Conservation (phyloP, 2,329 filamentous ascomycete genomes). For the Fusarium denticulatum region DNA sequence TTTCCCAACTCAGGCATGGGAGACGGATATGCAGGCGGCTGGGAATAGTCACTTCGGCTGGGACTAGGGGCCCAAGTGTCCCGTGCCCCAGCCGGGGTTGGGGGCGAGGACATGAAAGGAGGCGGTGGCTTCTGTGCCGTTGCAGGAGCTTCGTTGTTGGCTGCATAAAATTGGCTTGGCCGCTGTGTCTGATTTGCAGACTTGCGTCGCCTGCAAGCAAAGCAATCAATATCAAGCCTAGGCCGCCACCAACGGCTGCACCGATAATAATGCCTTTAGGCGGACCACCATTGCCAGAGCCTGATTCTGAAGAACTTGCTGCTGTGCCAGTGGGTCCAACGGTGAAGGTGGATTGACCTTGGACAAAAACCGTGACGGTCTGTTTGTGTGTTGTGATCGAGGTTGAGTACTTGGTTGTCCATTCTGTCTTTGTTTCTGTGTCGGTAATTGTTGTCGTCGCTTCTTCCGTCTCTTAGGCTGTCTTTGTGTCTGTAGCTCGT, state of each 20-base stretch:
- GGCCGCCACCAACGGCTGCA: background rate
- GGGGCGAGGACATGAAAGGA: background rate
- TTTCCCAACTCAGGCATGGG: background rate
- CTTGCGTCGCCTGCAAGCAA: background rate
- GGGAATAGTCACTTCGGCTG: background rate
- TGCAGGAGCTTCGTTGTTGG: background rate
- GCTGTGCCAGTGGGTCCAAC: background rate
- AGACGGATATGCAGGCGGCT: background rate
- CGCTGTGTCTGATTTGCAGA: background rate
- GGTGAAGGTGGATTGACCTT: background rate
- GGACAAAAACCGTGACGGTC: background rate
- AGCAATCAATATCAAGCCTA: background rate
- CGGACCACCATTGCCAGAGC: background rate
- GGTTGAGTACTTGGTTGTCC: background rate
- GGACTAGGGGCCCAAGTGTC: background rate
- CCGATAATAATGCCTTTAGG: background rate
- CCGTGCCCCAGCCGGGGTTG: background rate
- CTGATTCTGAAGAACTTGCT: background rate
- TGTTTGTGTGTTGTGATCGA: background rate
- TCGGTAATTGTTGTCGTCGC: background rate
- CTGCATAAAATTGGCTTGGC: background rate
- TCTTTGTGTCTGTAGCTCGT: background rate
- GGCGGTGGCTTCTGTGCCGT: background rate
- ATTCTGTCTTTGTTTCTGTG: background rate
- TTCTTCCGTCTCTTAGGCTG: background rate